A percentile compares a stretch with the other conserved stretches of the same genome.
These are phyloP conservation scores for Podaxis carcinomalis DNA, from an alignment of 768 basidiomycete species.

Conservation along the genomic window DNA sequence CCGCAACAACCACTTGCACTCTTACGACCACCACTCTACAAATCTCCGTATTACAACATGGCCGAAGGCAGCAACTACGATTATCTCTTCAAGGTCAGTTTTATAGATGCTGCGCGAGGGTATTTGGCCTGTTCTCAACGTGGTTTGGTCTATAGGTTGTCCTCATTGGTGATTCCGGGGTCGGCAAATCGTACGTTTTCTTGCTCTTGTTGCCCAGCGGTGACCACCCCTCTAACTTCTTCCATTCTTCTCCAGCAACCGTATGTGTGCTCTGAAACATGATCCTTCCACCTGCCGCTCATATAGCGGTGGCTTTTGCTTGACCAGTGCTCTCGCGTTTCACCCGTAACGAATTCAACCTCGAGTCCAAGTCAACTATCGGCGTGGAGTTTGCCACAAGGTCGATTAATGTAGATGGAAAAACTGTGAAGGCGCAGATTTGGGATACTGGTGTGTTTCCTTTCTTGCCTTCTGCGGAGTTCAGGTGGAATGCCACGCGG, in stretches of 20 bases:
- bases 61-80: constrained; percentile 95
- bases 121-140: constrained; percentile 4
- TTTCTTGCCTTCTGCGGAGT: neutral
- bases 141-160: constrained; percentile 63
- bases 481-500: constrained; percentile 7
- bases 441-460: constrained; percentile 90
- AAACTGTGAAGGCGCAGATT: constrained; percentile 97
- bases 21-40: constrained; percentile 9
- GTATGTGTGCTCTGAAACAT: constrained; percentile 35
- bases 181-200: constrained; percentile 94
- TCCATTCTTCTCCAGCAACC: constrained; percentile 41
- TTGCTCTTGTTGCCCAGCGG: constrained; percentile 1
- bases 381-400: constrained; percentile 99
- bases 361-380: constrained; percentile 98
- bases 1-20: neutral
- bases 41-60: constrained; percentile 43
- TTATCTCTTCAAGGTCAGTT: constrained; percentile 92
- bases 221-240: constrained; percentile 10
- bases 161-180: constrained; percentile 97
- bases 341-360: constrained; percentile 99
- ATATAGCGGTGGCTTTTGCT: constrained; percentile 5
- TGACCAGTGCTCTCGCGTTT: constrained; percentile 94
- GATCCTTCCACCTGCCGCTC: constrained; percentile 10
- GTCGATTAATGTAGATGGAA: constrained; percentile 91
- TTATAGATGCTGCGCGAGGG: neutral